Conservation (phyloP, 306 rosid genomes). For the Ziziphus jujuba region DNA sequence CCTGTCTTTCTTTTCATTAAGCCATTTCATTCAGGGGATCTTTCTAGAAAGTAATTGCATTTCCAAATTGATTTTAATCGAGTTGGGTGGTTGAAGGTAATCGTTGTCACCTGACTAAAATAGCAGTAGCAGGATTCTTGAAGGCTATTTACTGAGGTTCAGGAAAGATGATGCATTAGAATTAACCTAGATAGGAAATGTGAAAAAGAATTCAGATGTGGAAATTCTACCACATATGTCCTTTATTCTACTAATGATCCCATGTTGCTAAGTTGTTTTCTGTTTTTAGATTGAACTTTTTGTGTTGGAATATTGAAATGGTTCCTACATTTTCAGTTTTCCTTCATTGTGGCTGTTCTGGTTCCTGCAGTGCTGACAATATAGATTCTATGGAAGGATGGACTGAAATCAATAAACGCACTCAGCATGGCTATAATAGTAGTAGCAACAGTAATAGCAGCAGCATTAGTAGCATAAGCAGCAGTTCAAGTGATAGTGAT, state of each 20-base stretch:
- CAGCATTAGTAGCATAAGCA: conserved; percentile 91
- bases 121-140: neutral
- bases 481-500: conserved; percentile 90
- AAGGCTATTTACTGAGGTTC: neutral
- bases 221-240: no score
- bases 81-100: no score
- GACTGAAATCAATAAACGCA: conserved; percentile 55
- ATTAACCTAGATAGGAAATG: no score
- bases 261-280: neutral
- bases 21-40: neutral
- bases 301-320: neutral
- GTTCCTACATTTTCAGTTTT: conserved; percentile 18
- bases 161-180: neutral
- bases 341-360: conserved; percentile 27
- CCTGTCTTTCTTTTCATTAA: conserved; percentile 14
- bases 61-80: neutral
- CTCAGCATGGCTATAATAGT: conserved; percentile 75
- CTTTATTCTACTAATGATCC: neutral
- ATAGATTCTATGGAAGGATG: conserved; percentile 68
- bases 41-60: neutral
- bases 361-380: conserved; percentile 73
- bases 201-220: no score
- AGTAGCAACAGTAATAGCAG: conserved; percentile 94
- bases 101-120: neutral
- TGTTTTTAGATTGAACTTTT: neutral